phyloP scores from a whole-genome alignment of 208 protist species.

The Acanthamoeba culbertsoni region DNA sequence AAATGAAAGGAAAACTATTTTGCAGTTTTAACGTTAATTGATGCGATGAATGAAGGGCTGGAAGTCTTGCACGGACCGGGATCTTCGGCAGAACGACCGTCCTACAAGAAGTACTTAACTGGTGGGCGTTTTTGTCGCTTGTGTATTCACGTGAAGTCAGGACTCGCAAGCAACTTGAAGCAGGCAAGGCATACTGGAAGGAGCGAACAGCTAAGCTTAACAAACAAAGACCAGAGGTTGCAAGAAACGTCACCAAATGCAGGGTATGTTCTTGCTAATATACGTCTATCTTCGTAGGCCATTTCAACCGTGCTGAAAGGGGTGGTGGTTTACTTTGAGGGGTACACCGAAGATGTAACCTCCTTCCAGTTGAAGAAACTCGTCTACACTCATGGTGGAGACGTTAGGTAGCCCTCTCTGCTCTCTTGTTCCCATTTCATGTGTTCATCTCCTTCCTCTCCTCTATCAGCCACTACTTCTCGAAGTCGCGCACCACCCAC shows the following conservation, averaged over 20 bases:
- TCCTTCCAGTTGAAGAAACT: slow-evolving; percentile 49
- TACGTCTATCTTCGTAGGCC: too few species aligned
- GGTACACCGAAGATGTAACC: slow-evolving; percentile 48
- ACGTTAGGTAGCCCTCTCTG: not conserved
- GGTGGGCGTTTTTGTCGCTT: not conserved
- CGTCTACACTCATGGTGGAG: slow-evolving; percentile 21
- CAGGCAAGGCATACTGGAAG: slow-evolving; percentile 7
- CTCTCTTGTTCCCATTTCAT: not conserved
- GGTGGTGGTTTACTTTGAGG: slow-evolving; percentile 49
- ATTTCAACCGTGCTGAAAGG: not conserved
- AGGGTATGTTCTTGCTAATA: not conserved
- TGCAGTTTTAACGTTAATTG: too few species aligned
- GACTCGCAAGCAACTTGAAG: not conserved
- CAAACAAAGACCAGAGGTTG: not conserved
- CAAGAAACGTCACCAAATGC: not conserved
- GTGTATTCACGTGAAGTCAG: not conserved
- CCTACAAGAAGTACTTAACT: not conserved
- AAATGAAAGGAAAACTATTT: too few species aligned
- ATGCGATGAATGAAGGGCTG: not conserved
- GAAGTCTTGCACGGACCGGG: not conserved
- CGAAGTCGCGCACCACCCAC: slow-evolving; percentile 21
- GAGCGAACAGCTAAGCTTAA: not conserved
- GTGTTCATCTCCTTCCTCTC: not conserved
- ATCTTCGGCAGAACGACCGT: not conserved
- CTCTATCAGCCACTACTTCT: slow-evolving; percentile 52